Evolutionary conservation across 1,139 yeast genomes (phyloP), one percentile per base, ranked within the genome.

Genomic region (Wickerhamiella infanticola): DNA sequence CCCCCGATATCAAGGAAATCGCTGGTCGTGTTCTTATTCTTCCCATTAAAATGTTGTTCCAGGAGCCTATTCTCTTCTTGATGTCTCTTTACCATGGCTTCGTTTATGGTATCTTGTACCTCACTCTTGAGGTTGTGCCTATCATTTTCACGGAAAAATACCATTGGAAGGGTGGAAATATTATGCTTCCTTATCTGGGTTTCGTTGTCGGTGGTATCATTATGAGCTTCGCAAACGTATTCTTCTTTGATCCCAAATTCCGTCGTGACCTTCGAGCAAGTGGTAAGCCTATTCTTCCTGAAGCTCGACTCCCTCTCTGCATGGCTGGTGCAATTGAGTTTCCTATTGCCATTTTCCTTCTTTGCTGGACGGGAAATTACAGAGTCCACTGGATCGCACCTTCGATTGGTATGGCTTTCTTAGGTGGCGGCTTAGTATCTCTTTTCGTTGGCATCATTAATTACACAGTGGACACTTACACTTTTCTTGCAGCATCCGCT

Each of bases 401-500:
- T 75, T 49, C 76, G 78, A 59, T 93, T 94, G 7, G 94, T 94
- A 7, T 79, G 88, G 56, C 74, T 0, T 75, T 78, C 54, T 72
- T 79, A 45, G 94, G 94, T 9, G 73, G 71, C 54, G 94, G 94
- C 26, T 65, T 83, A 53, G 66, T 83, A 55, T 68, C 79, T 45
- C 77, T 83, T 50, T 83, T 84, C 69, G 68, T 81, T 54, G 80
- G 93, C 13, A 74, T 85, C 48, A 65, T 84, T 57, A 81, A 79
- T 60, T 84, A 84, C 61, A 73, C 84, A 55, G 77, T 84, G 56
- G 95, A 85, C 60, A 69, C 82, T 39, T 85, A 84, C 58, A 68
- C 82, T 51, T 60, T 76, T 50, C 76, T 79, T 58, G 93, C 94
- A 3, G 94, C 94, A 3, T 80, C 93, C 33, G 95, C 95, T 1